These are phyloP conservation scores for Purshia tridentata DNA, from an alignment of 306 rosid genomes.

Conservation along the genomic window DNA sequence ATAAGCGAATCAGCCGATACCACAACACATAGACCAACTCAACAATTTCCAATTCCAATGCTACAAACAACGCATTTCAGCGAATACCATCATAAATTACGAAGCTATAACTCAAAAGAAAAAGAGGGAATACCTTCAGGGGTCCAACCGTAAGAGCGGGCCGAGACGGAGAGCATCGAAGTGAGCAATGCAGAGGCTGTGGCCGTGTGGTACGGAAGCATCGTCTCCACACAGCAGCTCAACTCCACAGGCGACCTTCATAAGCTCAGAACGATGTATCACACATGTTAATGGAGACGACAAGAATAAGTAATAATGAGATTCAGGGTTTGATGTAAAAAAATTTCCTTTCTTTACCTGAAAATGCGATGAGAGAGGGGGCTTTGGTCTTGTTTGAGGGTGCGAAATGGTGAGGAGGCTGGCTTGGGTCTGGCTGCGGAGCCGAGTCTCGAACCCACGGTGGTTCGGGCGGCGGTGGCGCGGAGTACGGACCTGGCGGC, in stretches of 20 bases:
- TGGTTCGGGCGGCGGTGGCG: constrained; percentile 51
- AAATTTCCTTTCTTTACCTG: constrained; percentile 51
- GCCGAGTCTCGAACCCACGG: constrained; percentile 35
- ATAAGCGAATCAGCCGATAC: background rate
- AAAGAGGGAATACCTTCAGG: constrained; percentile 59
- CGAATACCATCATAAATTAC: background rate
- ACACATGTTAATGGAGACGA: background rate
- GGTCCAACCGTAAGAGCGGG: constrained; percentile 73
- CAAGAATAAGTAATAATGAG: background rate
- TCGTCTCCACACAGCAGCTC: constrained; percentile 77
- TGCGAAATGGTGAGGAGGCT: constrained; percentile 40
- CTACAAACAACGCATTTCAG: constrained; percentile 1
- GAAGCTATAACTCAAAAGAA: background rate
- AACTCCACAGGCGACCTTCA: constrained; percentile 69
- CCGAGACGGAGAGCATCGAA: constrained; percentile 81
- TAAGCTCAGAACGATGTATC: background rate
- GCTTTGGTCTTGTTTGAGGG: constrained; percentile 55
- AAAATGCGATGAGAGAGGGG: constrained; percentile 53
- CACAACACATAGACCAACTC: background rate
- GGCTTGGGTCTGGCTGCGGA: constrained; percentile 51
- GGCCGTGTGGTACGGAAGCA: constrained; percentile 86
- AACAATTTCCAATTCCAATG: constrained; percentile 2
- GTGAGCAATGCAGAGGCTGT: constrained; percentile 92
- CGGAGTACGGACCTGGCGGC: constrained; percentile 82
- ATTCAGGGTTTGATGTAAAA: background rate